Conservation (phyloP, 768 basidiomycete species). For the Leccinum ochraceum region DNA sequence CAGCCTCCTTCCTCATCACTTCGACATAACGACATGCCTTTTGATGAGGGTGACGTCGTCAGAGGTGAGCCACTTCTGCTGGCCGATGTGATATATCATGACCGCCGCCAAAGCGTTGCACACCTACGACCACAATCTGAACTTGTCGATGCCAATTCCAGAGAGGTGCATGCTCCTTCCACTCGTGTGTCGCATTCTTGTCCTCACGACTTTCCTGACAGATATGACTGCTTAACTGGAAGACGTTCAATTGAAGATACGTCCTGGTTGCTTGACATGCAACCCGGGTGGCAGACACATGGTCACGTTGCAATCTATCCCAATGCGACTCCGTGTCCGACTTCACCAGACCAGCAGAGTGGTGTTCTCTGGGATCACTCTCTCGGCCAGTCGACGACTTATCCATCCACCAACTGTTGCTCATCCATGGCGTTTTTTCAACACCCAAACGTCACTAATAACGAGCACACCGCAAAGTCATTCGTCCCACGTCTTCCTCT, state of each 20-base stretch:
- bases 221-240: background rate
- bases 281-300: background rate
- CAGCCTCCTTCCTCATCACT: background rate
- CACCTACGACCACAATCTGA: too few relatives aligned
- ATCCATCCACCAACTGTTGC: too few relatives aligned
- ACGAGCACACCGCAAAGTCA: too few relatives aligned
- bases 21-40: background rate
- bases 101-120: background rate
- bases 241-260: background rate
- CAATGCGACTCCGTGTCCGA: background rate
- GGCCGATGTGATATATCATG: background rate
- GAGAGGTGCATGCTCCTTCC: background rate
- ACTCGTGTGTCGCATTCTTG: background rate
- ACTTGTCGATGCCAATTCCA: background rate
- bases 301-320: background rate
- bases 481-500: background rate
- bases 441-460: background rate
- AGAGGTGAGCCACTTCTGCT: background rate
- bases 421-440: background rate
- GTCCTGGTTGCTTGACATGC: background rate
- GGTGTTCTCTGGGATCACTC: background rate
- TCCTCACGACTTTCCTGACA: background rate
- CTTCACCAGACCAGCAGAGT: background rate
- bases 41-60: too few relatives aligned
- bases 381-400: background rate